Conservation (phyloP, 2,329 filamentous ascomycete species). For the Cadophora sp. region DNA sequence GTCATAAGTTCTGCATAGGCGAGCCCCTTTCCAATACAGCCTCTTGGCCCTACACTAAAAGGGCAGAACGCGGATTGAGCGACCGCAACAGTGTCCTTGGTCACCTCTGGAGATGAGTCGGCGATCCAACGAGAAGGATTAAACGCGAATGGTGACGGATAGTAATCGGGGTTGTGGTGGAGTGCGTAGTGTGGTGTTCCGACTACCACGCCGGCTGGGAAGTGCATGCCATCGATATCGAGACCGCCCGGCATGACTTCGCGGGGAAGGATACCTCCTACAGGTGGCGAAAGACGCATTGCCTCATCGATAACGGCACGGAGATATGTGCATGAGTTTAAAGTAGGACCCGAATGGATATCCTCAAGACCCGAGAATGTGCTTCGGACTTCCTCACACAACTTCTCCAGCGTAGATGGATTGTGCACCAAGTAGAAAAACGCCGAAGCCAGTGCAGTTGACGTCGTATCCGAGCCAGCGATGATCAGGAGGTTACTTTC, state of each 20-base stretch:
- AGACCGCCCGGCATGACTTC: constrained; percentile 32
- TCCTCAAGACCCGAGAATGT: constrained; percentile 43
- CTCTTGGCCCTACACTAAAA: constrained; percentile 38
- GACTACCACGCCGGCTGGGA: constrained; percentile 51
- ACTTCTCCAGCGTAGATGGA: constrained; percentile 41
- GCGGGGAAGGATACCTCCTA: constrained; percentile 37
- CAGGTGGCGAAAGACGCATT: constrained; percentile 42
- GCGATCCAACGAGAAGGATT: constrained; percentile 54
- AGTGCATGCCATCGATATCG: constrained; percentile 37
- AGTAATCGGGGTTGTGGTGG: constrained; percentile 52
- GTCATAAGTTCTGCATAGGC: constrained; percentile 38
- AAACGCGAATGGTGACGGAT: constrained; percentile 49
- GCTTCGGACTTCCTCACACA: constrained; percentile 38
- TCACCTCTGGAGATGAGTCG: constrained; percentile 25
- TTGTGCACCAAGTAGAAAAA: constrained; percentile 47
- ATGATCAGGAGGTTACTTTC: constrained; percentile 38
- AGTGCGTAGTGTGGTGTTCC: constrained; percentile 53
- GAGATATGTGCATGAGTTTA: constrained; percentile 49
- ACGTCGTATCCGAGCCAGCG: constrained; percentile 49
- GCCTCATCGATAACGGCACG: constrained; percentile 50
- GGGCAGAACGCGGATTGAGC: constrained; percentile 37
- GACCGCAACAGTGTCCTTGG: constrained; percentile 32
- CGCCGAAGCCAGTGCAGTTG: constrained; percentile 31
- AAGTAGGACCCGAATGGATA: constrained; percentile 39
- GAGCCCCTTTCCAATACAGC: constrained; percentile 40